These are phyloP conservation scores for Hypseocharis bilobata DNA, from an alignment of 441 rosid species.

Conservation along the genomic window DNA sequence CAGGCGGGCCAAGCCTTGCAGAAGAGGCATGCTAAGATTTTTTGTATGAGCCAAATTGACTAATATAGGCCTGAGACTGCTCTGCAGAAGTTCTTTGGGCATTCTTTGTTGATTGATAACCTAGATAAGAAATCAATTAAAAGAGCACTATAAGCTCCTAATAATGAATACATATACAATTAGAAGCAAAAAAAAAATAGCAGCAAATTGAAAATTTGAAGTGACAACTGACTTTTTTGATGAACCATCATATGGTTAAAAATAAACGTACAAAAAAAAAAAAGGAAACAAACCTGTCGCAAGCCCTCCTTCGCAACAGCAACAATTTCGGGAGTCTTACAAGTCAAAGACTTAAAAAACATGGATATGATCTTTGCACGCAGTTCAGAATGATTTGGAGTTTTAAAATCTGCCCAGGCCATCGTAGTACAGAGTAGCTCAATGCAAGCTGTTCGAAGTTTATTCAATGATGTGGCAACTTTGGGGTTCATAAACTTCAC, in stretches of 20 bases:
- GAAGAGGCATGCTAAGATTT: constrained; percentile 96
- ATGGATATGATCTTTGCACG: constrained; percentile 93
- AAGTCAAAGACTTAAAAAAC: constrained; percentile 95
- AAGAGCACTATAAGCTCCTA: background rate
- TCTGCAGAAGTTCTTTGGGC: constrained; percentile 98
- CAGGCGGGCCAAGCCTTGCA: constrained; percentile 93
- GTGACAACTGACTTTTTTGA: background rate
- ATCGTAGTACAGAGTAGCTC: constrained; percentile 90
- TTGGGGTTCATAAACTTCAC: constrained; percentile 86
- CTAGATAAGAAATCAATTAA: constrained; percentile 31
- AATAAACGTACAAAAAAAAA: constrained; percentile 11
- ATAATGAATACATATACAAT: background rate
- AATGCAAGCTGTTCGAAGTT: constrained; percentile 90
- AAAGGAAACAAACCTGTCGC: constrained; percentile 59
- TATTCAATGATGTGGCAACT: constrained; percentile 66
- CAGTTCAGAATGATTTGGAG: constrained; percentile 70
- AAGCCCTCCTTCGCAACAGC: constrained; percentile 96
- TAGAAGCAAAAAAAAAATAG: background rate
- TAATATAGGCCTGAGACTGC: constrained; percentile 93
- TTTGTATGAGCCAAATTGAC: constrained; percentile 94
- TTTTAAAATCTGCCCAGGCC: constrained; percentile 97
- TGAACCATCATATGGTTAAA: background rate
- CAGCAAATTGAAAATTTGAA: background rate
- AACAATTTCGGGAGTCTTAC: constrained; percentile 89
- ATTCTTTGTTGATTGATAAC: constrained; percentile 91